Conservation (phyloP, 2,329 filamentous ascomycete genomes). For the Thelonectria discophora region DNA sequence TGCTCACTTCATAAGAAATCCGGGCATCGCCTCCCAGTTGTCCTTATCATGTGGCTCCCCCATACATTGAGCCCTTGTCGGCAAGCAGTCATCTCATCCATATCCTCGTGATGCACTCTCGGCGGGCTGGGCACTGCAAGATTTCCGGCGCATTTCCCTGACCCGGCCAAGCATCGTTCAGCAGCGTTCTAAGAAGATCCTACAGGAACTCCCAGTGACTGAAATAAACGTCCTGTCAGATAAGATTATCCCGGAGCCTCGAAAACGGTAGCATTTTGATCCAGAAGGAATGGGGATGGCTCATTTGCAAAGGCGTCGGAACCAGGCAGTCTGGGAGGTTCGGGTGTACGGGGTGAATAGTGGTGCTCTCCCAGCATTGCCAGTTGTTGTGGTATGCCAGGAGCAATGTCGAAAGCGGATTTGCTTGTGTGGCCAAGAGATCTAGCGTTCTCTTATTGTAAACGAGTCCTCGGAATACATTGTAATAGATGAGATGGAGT, state of each 20-base stretch:
- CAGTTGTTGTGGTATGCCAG: neutral
- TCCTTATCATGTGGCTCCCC: conserved; percentile 2
- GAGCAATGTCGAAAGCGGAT: neutral
- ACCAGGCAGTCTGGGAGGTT: conserved; percentile 18
- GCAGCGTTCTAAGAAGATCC: conserved; percentile 20
- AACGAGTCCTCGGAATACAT: conserved; percentile 12
- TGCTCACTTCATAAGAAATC: conserved; percentile 9
- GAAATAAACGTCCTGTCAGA: conserved; percentile 19
- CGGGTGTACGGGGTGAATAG: neutral
- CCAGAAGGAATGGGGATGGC: conserved; percentile 25
- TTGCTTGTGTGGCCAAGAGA: neutral
- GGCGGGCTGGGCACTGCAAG: neutral
- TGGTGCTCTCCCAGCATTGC: neutral
- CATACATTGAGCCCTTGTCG: conserved; percentile 22
- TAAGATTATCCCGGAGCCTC: conserved; percentile 28
- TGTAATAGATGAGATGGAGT: conserved; percentile 4
- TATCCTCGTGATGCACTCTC: neutral
- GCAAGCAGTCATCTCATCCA: neutral
- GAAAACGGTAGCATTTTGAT: conserved; percentile 29
- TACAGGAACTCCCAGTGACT: conserved; percentile 24
- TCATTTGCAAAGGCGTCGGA: conserved; percentile 35
- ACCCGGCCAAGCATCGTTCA: neutral
- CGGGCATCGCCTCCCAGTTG: conserved; percentile 1
- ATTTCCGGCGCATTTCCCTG: no score
- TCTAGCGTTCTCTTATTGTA: conserved; percentile 2